Evolutionary conservation across 2,329 filamentous ascomycete genomes (phyloP).

Genomic region (Kalaharituber pfeilii): DNA sequence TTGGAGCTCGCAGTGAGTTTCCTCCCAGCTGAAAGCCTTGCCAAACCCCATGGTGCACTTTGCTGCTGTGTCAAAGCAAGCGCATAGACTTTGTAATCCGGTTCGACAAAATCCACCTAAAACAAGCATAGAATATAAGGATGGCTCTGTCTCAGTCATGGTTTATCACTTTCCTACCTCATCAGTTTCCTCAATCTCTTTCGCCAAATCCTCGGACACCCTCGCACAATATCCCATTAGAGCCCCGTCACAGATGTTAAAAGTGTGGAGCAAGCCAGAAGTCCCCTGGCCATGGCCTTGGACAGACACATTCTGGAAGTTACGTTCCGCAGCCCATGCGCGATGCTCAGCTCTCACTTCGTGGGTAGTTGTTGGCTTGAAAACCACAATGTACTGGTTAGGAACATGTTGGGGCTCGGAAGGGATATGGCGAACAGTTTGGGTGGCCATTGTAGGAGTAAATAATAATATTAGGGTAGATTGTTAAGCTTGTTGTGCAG

Average conservation of each 20-base stretch:
- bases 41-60: neutral
- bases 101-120: neutral
- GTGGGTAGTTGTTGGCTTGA: neutral
- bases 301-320: neutral
- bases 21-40: neutral
- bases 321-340: neutral
- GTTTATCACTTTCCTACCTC: too few species aligned
- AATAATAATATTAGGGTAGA: too few species aligned
- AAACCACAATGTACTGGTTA: neutral
- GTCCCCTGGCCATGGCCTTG: neutral
- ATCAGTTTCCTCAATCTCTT: neutral
- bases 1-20: neutral
- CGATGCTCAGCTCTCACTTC: neutral
- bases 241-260: neutral
- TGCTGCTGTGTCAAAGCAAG: neutral
- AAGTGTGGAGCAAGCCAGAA: neutral
- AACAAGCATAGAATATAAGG: too few species aligned
- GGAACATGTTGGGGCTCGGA: neutral
- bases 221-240: neutral
- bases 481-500: too few species aligned
- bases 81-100: neutral
- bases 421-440: too few species aligned
- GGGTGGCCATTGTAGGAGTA: too few species aligned
- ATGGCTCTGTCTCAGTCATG: too few species aligned
- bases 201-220: neutral